These are phyloP conservation scores for Boechera retrofracta DNA, from an alignment of 345 rosid genomes.

Conservation along the genomic window DNA sequence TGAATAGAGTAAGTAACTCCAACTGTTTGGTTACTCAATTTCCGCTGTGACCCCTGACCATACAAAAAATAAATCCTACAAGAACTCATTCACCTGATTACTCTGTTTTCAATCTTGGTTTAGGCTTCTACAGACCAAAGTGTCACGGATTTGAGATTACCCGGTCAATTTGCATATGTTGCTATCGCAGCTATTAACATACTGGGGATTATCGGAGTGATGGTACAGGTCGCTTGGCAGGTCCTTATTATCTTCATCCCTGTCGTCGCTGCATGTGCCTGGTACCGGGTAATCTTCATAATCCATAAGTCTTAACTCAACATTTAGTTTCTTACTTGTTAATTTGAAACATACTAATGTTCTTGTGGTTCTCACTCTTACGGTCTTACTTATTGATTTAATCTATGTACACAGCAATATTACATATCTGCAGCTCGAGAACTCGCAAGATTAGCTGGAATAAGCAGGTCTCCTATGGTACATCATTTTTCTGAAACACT, in stretches of 20 bases:
- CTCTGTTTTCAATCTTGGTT: constrained; percentile 29
- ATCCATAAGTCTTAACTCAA: not conserved
- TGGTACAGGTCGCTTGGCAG: constrained; percentile 87
- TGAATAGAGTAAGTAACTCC: constrained; percentile 59
- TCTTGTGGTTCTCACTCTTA: constrained; percentile 19
- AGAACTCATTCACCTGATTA: not conserved
- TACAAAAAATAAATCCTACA: not conserved
- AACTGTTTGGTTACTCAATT: not conserved
- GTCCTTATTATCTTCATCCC: constrained; percentile 76
- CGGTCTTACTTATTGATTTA: not conserved
- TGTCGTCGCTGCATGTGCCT: constrained; percentile 55
- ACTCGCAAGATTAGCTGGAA: constrained; percentile 68
- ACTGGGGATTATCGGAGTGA: constrained; percentile 65
- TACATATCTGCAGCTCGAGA: constrained; percentile 76
- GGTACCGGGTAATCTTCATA: constrained; percentile 69
- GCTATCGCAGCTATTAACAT: constrained; percentile 61
- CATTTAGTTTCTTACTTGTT: not conserved
- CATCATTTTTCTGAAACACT: constrained; percentile 82
- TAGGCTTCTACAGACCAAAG: constrained; percentile 89
- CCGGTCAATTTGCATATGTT: constrained; percentile 51
- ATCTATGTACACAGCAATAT: constrained; percentile 58
- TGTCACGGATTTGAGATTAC: constrained; percentile 61
- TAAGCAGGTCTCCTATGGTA: constrained; percentile 73
- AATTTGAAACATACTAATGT: constrained; percentile 8
- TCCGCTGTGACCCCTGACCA: not conserved